phyloP scores from a whole-genome alignment of 2,329 filamentous ascomycete species.

The Penicillium sp. region DNA sequence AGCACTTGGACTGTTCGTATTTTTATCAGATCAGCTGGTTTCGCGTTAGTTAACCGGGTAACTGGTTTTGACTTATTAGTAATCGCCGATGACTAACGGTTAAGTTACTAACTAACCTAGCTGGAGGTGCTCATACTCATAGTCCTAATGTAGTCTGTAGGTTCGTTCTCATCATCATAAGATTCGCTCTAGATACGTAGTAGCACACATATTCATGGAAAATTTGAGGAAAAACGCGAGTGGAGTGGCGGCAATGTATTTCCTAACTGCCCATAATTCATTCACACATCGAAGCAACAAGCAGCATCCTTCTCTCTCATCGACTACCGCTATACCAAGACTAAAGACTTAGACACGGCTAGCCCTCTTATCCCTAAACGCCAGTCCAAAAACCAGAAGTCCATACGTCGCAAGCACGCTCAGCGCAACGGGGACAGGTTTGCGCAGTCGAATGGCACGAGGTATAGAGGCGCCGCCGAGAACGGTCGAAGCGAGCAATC shows the following conservation, averaged over 20 bases:
- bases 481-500: conserved; percentile 81
- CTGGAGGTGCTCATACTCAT: no score
- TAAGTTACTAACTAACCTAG: no score
- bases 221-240: neutral
- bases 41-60: no score
- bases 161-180: no score
- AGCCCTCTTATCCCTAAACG: conserved; percentile 44
- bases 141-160: no score
- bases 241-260: neutral
- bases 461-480: conserved; percentile 82
- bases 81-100: no score
- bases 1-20: neutral
- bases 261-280: neutral
- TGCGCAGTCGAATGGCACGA: conserved; percentile 74
- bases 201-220: no score
- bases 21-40: no score
- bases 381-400: conserved; percentile 72
- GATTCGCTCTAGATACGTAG: no score
- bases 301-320: neutral
- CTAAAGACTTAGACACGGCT: conserved; percentile 1
- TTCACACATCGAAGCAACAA: neutral
- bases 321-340: no score
- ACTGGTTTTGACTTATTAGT: no score
- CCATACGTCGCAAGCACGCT: conserved; percentile 77
- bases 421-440: conserved; percentile 78